These are phyloP conservation scores for Diaporthe destruens DNA, from an alignment of 2,329 filamentous ascomycete species.

Conservation along the genomic window DNA sequence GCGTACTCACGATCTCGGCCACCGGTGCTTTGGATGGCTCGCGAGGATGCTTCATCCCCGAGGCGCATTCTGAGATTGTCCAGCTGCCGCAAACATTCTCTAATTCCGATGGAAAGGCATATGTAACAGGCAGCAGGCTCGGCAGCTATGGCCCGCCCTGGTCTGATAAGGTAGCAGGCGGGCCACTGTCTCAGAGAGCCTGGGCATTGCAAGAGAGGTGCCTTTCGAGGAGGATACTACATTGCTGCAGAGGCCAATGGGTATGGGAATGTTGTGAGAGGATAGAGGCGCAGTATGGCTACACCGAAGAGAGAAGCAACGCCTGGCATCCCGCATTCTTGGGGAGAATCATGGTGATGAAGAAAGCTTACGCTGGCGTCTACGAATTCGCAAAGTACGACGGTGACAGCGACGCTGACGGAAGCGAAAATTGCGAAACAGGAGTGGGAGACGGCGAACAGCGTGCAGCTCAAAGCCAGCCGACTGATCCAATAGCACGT, in stretches of 20 bases:
- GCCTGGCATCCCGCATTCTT: constrained; percentile 7
- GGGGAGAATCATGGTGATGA: not conserved
- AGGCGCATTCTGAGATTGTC: constrained; percentile 8
- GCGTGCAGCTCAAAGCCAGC: not conserved
- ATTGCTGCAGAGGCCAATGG: constrained; percentile 11
- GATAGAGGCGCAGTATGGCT: constrained; percentile 10
- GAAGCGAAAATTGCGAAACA: not conserved
- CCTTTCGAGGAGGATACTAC: constrained; percentile 13
- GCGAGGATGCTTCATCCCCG: constrained; percentile 15
- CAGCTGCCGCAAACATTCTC: constrained; percentile 13
- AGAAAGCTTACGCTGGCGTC: constrained; percentile 5
- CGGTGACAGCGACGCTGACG: not conserved
- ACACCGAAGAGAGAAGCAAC: not conserved
- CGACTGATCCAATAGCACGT: not conserved
- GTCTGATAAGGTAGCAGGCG: not conserved
- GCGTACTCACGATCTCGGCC: constrained; percentile 15
- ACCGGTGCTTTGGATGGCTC: constrained; percentile 28
- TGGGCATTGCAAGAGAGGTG: constrained; percentile 16
- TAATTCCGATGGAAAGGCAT: constrained; percentile 3
- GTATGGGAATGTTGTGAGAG: constrained; percentile 19
- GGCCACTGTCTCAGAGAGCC: constrained; percentile 7
- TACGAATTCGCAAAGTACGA: not conserved
- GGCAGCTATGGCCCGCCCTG: not conserved
- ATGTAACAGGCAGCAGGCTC: constrained; percentile 1
- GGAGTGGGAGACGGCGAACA: not conserved